Base-by-base conservation (phyloP, 129 eudicot species). In the Flaveria sonorensis region DNA sequence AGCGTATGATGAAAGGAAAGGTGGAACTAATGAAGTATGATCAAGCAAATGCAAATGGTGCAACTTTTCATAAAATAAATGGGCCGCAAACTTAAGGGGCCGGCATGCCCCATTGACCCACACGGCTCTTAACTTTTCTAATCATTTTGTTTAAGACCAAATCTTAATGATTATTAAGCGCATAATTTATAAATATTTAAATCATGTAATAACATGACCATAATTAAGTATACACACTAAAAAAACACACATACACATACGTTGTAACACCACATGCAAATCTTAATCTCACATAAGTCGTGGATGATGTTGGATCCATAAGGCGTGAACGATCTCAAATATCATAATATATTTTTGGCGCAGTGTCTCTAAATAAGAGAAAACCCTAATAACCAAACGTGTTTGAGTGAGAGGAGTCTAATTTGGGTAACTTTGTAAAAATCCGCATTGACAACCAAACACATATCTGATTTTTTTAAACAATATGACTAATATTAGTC, bases 41-140 rank as follows among this genome's bases (percentile, higher is more conserved):
- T 77, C 36, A 77, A 80, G 83, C 78, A 72, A 79, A 64, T 64
- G 83, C 78, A 72, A 79, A 64, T 64, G 48, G 78, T 72, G 68
- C 39, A 79, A 10, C 72, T 70, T 79, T 79, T 63, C 19, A 72
- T 50, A 52, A 51, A 73, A 59, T 46, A 48, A 70, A 60, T 79
- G 82, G 77, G 19, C 70, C 23, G 70, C 50, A 5, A 69, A 72
- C 67, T 72, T 63, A 63, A 64, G 65, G 78, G 73, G 68, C 67
- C 78, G 6, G 78, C 83, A 65, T 79, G 56, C 56, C 73, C 73
- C 46, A 79, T 80, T 40, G 79, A 55, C 70, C 74, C 79, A 80
- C 61, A 26, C 21, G 8, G 40, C 61, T 79, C 62, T 63, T 39
- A 71, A 52, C 78, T 36, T 48, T 36, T 51, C 57, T 72, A 65